Percentiles rank a stretch among this genome's conserved stretches.
Evolutionary conservation across 1,139 yeast genomes (phyloP).

Genomic region (Lipomyces yarrowii): DNA sequence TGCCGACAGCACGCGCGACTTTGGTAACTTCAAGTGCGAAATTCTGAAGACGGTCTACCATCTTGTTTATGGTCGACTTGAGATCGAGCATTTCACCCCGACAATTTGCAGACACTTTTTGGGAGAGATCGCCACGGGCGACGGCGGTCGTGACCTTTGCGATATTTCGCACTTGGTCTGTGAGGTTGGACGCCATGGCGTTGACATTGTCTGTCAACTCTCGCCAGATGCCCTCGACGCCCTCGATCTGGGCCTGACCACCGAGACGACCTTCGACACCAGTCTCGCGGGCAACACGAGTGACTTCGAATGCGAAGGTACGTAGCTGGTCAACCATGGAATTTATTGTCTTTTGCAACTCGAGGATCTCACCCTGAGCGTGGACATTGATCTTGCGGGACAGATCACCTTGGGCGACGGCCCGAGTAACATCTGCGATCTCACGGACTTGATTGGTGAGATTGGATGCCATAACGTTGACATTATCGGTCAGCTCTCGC

Average conservation of each 20-base stretch:
- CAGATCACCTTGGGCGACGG: conserved; percentile 79
- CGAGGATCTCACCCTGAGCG: conserved; percentile 82
- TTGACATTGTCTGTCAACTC: conserved; percentile 87
- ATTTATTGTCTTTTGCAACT: conserved; percentile 76
- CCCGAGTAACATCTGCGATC: conserved; percentile 85
- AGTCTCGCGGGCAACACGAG: conserved; percentile 85
- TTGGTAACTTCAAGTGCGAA: conserved; percentile 90
- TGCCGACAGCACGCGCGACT: conserved; percentile 85
- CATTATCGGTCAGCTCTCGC: conserved; percentile 82
- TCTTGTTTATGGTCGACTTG: conserved; percentile 87
- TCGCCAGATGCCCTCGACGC: conserved; percentile 88
- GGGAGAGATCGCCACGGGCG: conserved; percentile 84
- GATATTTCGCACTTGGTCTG: conserved; percentile 85
- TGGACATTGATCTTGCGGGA: conserved; percentile 78
- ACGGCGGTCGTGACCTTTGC: conserved; percentile 92
- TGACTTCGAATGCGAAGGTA: conserved; percentile 85
- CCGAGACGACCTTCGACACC: conserved; percentile 88
- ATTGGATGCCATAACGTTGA: conserved; percentile 84
- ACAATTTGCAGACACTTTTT: conserved; percentile 86
- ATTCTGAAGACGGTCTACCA: conserved; percentile 88
- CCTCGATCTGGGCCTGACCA: conserved; percentile 82
- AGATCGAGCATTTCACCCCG: conserved; percentile 83
- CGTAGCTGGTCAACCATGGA: conserved; percentile 88
- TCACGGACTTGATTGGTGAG: conserved; percentile 83
- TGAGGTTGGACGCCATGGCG: conserved; percentile 86